These are phyloP conservation scores for Crucibulum laeve DNA, from an alignment of 768 basidiomycete species.

Conservation along the genomic window DNA sequence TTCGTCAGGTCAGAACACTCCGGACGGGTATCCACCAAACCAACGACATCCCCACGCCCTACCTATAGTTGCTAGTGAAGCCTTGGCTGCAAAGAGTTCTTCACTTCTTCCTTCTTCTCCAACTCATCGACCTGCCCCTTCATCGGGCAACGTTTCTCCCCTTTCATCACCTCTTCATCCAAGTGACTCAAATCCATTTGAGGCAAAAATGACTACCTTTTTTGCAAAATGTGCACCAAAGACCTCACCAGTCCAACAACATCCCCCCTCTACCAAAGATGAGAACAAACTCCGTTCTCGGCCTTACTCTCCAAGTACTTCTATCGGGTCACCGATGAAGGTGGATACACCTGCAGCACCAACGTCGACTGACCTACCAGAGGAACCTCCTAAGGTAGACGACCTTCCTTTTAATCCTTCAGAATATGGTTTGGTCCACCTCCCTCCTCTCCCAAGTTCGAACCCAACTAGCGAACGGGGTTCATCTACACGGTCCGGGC, in stretches of 20 bases:
- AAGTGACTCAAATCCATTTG: neutral
- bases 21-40: neutral
- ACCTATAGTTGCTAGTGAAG: constrained; percentile 9
- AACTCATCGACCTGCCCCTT: constrained; percentile 4
- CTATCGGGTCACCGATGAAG: neutral
- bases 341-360: neutral
- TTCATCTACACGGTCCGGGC: constrained; percentile 5
- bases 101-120: constrained; percentile 8
- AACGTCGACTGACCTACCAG: constrained; percentile 10
- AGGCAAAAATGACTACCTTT: neutral
- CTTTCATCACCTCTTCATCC: neutral
- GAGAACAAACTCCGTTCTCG: too few species aligned
- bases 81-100: constrained; percentile 6
- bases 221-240: too few species aligned
- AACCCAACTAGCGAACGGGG: constrained; percentile 11
- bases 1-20: constrained; percentile 1
- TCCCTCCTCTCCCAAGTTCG: constrained; percentile 27
- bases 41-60: constrained; percentile 5
- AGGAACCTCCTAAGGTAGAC: neutral
- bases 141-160: constrained; percentile 1
- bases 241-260: too few species aligned
- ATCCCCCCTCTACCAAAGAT: too few species aligned
- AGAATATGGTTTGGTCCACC: constrained; percentile 36
- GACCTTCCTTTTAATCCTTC: constrained; percentile 32
- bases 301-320: neutral